Base-by-base conservation (phyloP, 352 stramenopile species). In the Pythium scleroteichum region DNA sequence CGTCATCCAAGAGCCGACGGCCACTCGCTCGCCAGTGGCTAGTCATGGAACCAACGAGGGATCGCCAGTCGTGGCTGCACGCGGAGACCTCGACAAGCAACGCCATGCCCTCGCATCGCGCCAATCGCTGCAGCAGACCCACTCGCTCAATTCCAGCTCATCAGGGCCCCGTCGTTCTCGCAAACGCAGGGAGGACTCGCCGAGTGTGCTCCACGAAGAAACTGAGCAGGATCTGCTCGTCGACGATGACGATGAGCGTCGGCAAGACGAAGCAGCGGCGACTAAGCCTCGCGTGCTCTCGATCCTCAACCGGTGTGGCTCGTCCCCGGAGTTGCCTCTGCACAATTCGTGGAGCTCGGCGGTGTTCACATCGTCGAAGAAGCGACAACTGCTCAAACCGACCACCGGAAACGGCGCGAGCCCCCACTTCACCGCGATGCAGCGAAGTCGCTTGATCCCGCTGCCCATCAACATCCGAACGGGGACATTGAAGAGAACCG, bases 311-410 rank as follows among this genome's bases (percentile, higher is more conserved):
- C 78, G 82, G 14, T 75, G 75, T 23, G 82, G 80, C 9, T 90
- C 80, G 0, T 76, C 79, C 2, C 82, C 82, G 4, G 76, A 87
- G 24, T 60, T 92, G 0, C 82, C 82, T 19, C 69, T 87, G 2
- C 66, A 85, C 47, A 92, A 76, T 54, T 66, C 71, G 2, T 66
- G 71, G 12, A 86, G 75, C 50, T 52, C 78, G 0, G 56, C 27
- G 1, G 82, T 88, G 8, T 92, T 86, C 56, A 88, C 73, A 40
- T 88, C 82, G 2, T 80, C 78, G 7, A 88, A 89, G 63, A 90
- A 90, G 59, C 64, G 80, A 3, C 66, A 76, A 2, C 32, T 85
- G 8, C 64, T 77, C 52, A 66, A 67, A 38, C 57, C 64, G 1
- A 48, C 29, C 0, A 62, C 55, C 13, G 57, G 52, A 38, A 63